phyloP scores from a whole-genome alignment of 805 yeast species.

The Sugiyamaella boreocaroliniensis region DNA sequence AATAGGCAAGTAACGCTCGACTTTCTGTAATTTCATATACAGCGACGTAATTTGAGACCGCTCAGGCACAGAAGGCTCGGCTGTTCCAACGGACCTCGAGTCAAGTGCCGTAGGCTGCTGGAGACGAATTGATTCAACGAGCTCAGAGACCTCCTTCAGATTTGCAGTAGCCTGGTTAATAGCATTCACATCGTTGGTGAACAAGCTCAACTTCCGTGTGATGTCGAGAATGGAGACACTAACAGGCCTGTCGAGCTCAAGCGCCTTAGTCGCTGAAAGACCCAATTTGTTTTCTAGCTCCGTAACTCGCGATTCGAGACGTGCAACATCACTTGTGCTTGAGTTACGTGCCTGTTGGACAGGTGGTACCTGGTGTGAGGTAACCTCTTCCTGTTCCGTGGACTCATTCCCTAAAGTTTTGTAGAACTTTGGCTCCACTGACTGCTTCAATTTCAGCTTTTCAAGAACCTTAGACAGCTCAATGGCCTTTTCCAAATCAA shows the following conservation, averaged over 20 bases:
- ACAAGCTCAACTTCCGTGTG: slow-evolving; percentile 8
- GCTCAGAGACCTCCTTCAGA: slow-evolving; percentile 9
- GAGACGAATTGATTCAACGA: background rate
- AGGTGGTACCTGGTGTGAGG: background rate
- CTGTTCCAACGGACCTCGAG: background rate
- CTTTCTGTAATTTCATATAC: slow-evolving; percentile 8
- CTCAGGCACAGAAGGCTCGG: background rate
- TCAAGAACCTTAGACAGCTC: slow-evolving; percentile 5
- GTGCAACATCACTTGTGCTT: slow-evolving; percentile 1
- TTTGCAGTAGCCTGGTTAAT: slow-evolving; percentile 6
- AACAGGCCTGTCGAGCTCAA: slow-evolving; percentile 5
- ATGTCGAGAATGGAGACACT: slow-evolving; percentile 8
- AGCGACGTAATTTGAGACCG: slow-evolving; percentile 9
- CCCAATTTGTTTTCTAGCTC: slow-evolving; percentile 21
- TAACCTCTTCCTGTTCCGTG: too few species aligned
- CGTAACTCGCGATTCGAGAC: slow-evolving; percentile 26
- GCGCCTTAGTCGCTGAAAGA: background rate
- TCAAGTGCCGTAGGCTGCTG: slow-evolving; percentile 2
- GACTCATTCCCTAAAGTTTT: slow-evolving; percentile 1
- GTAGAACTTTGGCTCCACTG: background rate
- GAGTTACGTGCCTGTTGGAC: too few species aligned
- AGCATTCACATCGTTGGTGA: slow-evolving; percentile 11
- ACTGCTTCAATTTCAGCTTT: background rate
- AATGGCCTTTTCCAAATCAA: slow-evolving; percentile 17
- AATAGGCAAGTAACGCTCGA: slow-evolving; percentile 5